Base-by-base conservation (phyloP, 1,284 basidiomycete genomes). In the Peniophora sp. region DNA sequence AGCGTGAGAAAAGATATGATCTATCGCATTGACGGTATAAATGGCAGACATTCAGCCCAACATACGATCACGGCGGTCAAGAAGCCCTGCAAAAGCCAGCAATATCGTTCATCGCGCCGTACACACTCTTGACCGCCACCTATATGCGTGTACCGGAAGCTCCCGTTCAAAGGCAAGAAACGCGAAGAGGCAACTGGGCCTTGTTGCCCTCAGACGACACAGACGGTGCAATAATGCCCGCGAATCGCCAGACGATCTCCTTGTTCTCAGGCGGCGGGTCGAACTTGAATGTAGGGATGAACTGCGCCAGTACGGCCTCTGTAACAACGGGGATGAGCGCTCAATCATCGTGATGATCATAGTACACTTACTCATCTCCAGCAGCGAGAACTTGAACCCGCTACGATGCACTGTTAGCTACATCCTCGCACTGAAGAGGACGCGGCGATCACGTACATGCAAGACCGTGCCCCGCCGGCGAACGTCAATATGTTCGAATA, bases 401-500 rank as follows among this genome's bases (percentile, higher is more conserved):
- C 53, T 65, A 61, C 6, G 63, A 51, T 42, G 63, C 5, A 5
- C 12, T 12, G 27, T 32, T 12, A 32, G 27, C 27, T n/a, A n/a
- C n/a, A n/a, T n/a, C n/a, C n/a, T n/a, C n/a, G n/a, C n/a, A n/a
- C n/a, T n/a, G n/a, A n/a, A n/a, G n/a, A n/a, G n/a, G n/a, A n/a
- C n/a, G n/a, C n/a, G n/a, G 63, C 0, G 61, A 60, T 43, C 10
- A 24, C 43, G 12, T 45, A 45, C 43, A 67, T 67, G 60, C 63
- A 68, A 22, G 65, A 57, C 36, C 63, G 55, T 6, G 53, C 47
- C 3, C 66, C 66, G 3, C 57, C 64, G n/a, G 60, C 53, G 55
- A 69, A 67, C 0, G 68, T 65, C 62, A 68, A 63, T 58, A 57
- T 43, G 41, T 63, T 53, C 1, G 60, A 54, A 48, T 61, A 60